Conservation (phyloP, 345 rosid genomes). For the Carallia brachiata region DNA sequence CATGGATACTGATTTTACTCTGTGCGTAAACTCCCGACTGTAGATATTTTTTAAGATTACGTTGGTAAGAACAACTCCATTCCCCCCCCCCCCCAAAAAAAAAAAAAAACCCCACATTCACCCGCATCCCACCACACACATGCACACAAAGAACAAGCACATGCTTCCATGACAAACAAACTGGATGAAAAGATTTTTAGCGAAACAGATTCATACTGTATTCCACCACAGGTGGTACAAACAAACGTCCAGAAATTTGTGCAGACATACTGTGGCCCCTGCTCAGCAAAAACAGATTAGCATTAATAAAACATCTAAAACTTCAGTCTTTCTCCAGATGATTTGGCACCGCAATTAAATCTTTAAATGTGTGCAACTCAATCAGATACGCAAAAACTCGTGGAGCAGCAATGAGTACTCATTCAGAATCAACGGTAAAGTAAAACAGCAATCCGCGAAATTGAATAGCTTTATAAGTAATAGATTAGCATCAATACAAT, state of each 20-base stretch:
- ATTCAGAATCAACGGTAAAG: no score
- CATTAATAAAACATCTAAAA: not conserved
- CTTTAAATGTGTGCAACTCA: not conserved
- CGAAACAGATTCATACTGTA: slow-evolving; percentile 45
- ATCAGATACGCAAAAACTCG: not conserved
- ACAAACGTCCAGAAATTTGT: slow-evolving; percentile 92
- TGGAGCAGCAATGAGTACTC: no score
- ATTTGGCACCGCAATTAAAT: not conserved
- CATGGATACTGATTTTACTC: slow-evolving; percentile 94
- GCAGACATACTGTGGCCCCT: slow-evolving; percentile 99
- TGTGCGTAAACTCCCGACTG: slow-evolving; percentile 95
- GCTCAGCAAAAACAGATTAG: slow-evolving; percentile 29
- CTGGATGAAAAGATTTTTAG: not conserved
- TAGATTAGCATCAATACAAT: no score
- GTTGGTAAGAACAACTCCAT: slow-evolving; percentile 9
- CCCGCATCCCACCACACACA: not conserved
- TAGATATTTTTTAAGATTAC: slow-evolving; percentile 19
- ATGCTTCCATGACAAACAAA: slow-evolving; percentile 5
- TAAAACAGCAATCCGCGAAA: no score
- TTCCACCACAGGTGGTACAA: slow-evolving; percentile 96
- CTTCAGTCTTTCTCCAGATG: not conserved
- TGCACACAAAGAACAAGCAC: not conserved
- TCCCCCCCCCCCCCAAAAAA: not conserved
- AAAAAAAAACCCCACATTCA: not conserved
- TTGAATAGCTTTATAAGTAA: no score